phyloP scores from a whole-genome alignment of 768 basidiomycete genomes.

The Guyanaporus albipodus region DNA sequence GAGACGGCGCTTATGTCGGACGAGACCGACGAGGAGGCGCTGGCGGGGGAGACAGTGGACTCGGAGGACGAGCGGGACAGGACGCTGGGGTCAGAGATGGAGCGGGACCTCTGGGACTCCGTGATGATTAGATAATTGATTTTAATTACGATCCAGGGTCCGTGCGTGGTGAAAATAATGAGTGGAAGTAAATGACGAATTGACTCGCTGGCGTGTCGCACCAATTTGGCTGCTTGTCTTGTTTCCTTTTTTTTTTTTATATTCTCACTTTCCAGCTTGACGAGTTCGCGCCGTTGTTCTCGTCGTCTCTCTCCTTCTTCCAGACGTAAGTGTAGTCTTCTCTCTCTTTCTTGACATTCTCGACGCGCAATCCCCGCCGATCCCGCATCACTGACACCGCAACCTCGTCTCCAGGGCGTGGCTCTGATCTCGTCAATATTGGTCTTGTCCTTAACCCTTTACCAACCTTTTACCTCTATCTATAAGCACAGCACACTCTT shows the following conservation, averaged over 20 bases:
- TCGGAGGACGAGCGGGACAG: constrained; percentile 42
- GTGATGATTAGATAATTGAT: constrained; percentile 7
- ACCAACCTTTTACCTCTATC: constrained; percentile 34
- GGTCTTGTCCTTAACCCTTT: constrained; percentile 34
- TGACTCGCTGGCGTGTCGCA: constrained; percentile 8
- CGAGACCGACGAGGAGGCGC: constrained; percentile 36
- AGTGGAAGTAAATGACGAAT: constrained; percentile 17
- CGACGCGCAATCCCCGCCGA: neutral
- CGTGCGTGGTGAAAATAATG: constrained; percentile 29
- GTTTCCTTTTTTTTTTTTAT: constrained; percentile 16
- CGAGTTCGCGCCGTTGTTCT: constrained; percentile 17
- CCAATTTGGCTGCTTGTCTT: constrained; percentile 13
- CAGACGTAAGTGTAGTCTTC: constrained; percentile 24
- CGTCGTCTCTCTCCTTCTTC: constrained; percentile 13
- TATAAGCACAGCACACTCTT: constrained; percentile 38
- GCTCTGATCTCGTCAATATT: constrained; percentile 33
- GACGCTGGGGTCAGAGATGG: constrained; percentile 31
- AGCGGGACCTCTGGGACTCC: constrained; percentile 40
- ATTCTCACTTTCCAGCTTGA: constrained; percentile 16
- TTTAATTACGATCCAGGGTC: constrained; percentile 23
- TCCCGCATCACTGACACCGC: constrained; percentile 3
- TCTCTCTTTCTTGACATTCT: neutral
- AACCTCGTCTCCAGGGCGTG: constrained; percentile 16
- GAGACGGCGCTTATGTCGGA: constrained; percentile 29
- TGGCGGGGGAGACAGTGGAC: constrained; percentile 39